Evolutionary conservation across 768 basidiomycete species (phyloP).

Genomic region (Jaapia argillacea): DNA sequence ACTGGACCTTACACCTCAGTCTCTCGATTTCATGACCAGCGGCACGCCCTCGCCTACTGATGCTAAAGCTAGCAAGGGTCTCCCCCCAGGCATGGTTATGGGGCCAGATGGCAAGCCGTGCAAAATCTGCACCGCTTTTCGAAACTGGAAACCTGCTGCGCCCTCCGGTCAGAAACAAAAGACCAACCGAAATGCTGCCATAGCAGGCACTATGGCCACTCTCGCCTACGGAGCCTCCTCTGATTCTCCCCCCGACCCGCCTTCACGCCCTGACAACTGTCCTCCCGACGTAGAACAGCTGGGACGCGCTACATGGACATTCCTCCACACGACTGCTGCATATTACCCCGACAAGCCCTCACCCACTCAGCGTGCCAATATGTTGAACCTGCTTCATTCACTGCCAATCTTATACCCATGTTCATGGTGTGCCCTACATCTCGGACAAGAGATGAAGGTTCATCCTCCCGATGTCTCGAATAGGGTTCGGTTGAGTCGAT

Average conservation of each 20-base stretch:
- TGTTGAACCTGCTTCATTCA: constrained; percentile 71
- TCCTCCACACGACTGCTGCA: constrained; percentile 90
- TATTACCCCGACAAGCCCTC: constrained; percentile 87
- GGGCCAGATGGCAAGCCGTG: constrained; percentile 94
- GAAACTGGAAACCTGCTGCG: constrained; percentile 44
- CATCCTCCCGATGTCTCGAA: constrained; percentile 75
- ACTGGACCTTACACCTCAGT: too few relatives aligned
- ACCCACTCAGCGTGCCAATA: constrained; percentile 65
- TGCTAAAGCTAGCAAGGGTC: constrained; percentile 8
- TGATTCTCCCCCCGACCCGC: constrained; percentile 17
- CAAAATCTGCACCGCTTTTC: constrained; percentile 82
- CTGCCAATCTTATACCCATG: constrained; percentile 87
- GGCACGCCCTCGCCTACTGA: constrained; percentile 2
- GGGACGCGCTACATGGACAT: constrained; percentile 92
- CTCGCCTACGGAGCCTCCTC: constrained; percentile 18
- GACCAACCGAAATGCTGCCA: constrained; percentile 4
- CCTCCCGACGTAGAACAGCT: constrained; percentile 87
- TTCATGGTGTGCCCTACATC: constrained; percentile 72
- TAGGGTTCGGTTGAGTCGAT: constrained; percentile 56
- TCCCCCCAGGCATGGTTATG: constrained; percentile 79
- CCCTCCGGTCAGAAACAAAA: background rate
- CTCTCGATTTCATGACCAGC: background rate
- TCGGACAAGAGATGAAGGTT: constrained; percentile 55
- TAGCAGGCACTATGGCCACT: constrained; percentile 23
- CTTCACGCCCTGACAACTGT: constrained; percentile 52